These are phyloP conservation scores for Warburgia ugandensis DNA, from an alignment of 164 flowering plant species.

Conservation along the genomic window DNA sequence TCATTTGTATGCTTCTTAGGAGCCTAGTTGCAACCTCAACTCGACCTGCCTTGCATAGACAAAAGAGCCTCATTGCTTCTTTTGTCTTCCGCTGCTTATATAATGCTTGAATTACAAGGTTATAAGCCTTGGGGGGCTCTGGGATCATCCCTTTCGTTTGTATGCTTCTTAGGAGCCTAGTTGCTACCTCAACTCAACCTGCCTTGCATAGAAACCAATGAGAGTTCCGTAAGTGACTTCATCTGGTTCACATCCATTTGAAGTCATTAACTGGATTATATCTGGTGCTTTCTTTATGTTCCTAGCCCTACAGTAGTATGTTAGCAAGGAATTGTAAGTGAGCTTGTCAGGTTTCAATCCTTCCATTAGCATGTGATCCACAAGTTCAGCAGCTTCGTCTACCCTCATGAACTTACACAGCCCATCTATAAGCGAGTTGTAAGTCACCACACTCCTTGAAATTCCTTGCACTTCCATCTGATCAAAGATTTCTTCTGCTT, in stretches of 20 bases:
- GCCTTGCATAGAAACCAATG: conserved; percentile 63
- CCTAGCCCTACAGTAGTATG: conserved; percentile 55
- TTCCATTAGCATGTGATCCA: conserved; percentile 87
- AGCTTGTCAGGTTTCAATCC: conserved; percentile 76
- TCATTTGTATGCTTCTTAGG: conserved; percentile 56
- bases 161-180: conserved; percentile 51
- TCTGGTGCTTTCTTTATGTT: conserved; percentile 79
- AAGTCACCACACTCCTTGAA: conserved; percentile 65
- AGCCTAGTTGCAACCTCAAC: conserved; percentile 53
- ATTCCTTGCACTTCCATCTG: conserved; percentile 87
- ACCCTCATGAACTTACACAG: conserved; percentile 55
- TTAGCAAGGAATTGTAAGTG: conserved; percentile 74
- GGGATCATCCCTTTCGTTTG: conserved; percentile 62
- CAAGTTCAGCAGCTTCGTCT: conserved; percentile 66
- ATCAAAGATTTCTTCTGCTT: conserved; percentile 87
- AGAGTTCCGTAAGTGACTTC: conserved; percentile 76
- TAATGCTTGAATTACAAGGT: conserved; percentile 65
- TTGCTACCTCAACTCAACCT: conserved; percentile 57
- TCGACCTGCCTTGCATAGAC: conserved; percentile 67
- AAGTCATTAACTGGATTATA: conserved; percentile 65
- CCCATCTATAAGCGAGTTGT: conserved; percentile 78
- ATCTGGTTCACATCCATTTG: conserved; percentile 76
- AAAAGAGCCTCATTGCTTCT: conserved; percentile 75
- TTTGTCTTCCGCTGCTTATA: conserved; percentile 39
- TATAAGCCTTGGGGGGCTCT: conserved; percentile 69